These are phyloP conservation scores for Fagopyrum tataricum DNA, from an alignment of 148 eudicot species.

Conservation along the genomic window DNA sequence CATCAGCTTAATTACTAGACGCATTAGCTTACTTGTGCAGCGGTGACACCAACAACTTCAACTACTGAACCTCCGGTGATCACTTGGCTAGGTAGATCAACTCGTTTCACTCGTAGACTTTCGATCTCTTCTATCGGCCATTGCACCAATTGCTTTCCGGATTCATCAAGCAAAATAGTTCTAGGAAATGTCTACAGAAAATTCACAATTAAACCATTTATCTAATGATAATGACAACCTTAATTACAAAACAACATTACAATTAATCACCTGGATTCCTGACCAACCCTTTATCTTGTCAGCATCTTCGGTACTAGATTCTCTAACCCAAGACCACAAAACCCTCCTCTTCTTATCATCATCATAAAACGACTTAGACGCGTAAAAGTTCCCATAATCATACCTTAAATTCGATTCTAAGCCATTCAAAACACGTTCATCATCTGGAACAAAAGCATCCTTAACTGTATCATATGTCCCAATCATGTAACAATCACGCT, in stretches of 20 bases:
- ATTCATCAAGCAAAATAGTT: conserved; percentile 30
- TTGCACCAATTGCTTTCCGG: conserved; percentile 54
- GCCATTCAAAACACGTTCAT: conserved; percentile 25
- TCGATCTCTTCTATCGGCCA: conserved; percentile 64
- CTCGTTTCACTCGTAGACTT: conserved; percentile 25
- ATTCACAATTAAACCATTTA: too few relatives aligned
- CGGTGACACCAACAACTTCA: conserved; percentile 42
- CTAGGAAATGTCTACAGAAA: conserved; percentile 40
- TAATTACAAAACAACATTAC: neutral
- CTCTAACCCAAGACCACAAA: conserved; percentile 44
- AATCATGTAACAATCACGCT: conserved; percentile 34
- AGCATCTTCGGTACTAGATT: conserved; percentile 28
- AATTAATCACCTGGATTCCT: conserved; percentile 9
- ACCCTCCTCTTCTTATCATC: conserved; percentile 29
- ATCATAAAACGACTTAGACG: conserved; percentile 47
- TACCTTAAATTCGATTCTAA: conserved; percentile 25
- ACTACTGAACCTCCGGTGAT: conserved; percentile 31
- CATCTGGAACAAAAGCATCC: conserved; percentile 30
- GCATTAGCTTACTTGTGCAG: conserved; percentile 39
- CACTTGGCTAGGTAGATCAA: conserved; percentile 10
- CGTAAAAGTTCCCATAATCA: conserved; percentile 55
- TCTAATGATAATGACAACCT: neutral
- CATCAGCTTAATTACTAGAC: neutral
- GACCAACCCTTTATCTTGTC: conserved; percentile 38
- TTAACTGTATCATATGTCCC: conserved; percentile 30